These are phyloP conservation scores for Clavispora santaluciae DNA, from an alignment of 805 yeast species.

Conservation along the genomic window DNA sequence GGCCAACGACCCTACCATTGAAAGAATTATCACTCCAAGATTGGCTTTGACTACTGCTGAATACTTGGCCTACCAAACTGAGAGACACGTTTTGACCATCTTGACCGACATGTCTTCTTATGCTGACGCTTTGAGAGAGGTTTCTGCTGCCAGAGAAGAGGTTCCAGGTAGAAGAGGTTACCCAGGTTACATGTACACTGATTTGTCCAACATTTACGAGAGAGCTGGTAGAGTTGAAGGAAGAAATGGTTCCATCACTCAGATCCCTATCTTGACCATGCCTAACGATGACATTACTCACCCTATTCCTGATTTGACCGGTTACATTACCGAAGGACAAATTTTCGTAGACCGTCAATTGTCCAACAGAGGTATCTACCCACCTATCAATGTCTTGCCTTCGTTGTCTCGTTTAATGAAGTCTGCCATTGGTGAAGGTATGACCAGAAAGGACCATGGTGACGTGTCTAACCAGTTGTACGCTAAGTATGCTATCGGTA, in stretches of 20 bases:
- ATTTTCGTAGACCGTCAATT: constrained; percentile 95
- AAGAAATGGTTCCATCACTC: constrained; percentile 98
- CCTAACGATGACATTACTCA: constrained; percentile 99
- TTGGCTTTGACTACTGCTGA: constrained; percentile 98
- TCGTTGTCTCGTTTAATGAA: constrained; percentile 97
- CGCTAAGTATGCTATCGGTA: constrained; percentile 99
- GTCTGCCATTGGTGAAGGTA: constrained; percentile 99
- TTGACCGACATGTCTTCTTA: constrained; percentile 99
- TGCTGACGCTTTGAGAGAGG: constrained; percentile 99
- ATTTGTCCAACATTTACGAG: constrained; percentile 97
- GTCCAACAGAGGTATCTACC: constrained; percentile 94
- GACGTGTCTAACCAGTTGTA: constrained; percentile 98
- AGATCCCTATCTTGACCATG: constrained; percentile 98
- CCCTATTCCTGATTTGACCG: constrained; percentile 99
- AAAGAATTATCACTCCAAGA: constrained; percentile 98
- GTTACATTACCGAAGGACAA: constrained; percentile 99
- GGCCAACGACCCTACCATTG: constrained; percentile 99
- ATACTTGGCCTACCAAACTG: constrained; percentile 97
- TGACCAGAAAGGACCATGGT: constrained; percentile 99
- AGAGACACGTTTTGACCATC: constrained; percentile 96
- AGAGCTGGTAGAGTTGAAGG: constrained; percentile 99
- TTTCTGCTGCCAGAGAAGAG: constrained; percentile 99
- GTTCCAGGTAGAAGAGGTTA: constrained; percentile 99
- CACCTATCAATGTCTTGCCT: constrained; percentile 98
- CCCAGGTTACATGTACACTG: constrained; percentile 99